Conservation (phyloP, 1,284 basidiomycete genomes). For the Naganishia sp. region DNA sequence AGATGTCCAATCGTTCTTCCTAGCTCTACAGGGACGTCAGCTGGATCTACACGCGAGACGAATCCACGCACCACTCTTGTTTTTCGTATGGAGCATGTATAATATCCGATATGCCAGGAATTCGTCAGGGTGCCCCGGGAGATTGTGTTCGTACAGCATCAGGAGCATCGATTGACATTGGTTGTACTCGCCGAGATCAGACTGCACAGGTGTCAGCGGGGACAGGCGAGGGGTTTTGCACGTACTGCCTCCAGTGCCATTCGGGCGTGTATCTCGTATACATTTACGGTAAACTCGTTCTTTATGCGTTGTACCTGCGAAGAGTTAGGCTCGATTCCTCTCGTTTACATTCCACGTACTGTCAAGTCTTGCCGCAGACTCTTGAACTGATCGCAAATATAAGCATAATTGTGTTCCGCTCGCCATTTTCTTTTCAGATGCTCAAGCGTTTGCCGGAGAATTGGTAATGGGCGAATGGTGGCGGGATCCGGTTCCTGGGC, state of each 20-base stretch:
- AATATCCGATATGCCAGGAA: constrained; percentile 97
- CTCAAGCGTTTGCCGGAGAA: constrained; percentile 80
- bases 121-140: constrained; percentile 87
- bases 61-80: constrained; percentile 73
- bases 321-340: neutral
- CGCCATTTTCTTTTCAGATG: constrained; percentile 89
- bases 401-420: constrained; percentile 79
- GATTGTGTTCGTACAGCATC: constrained; percentile 86
- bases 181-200: constrained; percentile 98
- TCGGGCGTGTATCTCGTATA: constrained; percentile 97
- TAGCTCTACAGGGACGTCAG: constrained; percentile 62
- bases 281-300: constrained; percentile 95
- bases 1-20: constrained; percentile 95
- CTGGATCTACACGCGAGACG: no score
- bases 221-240: neutral
- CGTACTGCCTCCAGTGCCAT: constrained; percentile 91
- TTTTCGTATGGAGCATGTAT: constrained; percentile 90
- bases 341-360: constrained; percentile 59
- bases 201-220: constrained; percentile 57
- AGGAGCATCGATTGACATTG: constrained; percentile 93
- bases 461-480: constrained; percentile 82
- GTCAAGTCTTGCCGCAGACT: constrained; percentile 95
- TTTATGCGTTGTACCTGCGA: constrained; percentile 96
- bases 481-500: constrained; percentile 87
- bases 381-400: constrained; percentile 98